A percentile compares a stretch with the other conserved stretches of the same genome.
Conservation (phyloP, 106 monocot species). For the Dendrobium chrysotoxum region DNA sequence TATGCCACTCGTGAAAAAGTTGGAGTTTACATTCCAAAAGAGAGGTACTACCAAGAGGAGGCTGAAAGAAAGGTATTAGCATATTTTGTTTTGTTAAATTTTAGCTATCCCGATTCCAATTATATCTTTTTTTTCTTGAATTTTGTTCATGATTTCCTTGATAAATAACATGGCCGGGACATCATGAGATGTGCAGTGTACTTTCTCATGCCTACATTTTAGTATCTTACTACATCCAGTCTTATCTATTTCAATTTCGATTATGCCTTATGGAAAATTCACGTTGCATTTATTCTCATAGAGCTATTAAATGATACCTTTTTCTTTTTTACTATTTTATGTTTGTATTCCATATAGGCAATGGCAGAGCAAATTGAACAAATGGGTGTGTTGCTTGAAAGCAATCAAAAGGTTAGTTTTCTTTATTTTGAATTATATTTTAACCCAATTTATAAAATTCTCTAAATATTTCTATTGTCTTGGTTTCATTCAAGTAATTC, state of each 20-base stretch:
- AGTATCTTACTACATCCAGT: no score
- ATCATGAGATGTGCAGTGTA: no score
- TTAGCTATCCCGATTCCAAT: not conserved
- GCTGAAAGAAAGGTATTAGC: constrained; percentile 76
- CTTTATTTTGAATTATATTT: not conserved
- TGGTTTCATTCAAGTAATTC: constrained; percentile 5
- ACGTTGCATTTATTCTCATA: not conserved
- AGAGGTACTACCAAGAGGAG: constrained; percentile 86
- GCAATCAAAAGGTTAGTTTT: constrained; percentile 63
- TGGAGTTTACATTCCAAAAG: constrained; percentile 95
- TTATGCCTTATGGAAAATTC: not conserved
- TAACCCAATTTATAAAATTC: not conserved
- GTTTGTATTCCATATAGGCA: constrained; percentile 28
- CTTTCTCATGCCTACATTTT: no score
- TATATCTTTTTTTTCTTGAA: not conserved
- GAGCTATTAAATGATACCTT: not conserved
- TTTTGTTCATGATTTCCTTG: not conserved
- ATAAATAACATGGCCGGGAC: no score
- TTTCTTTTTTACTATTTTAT: not conserved
- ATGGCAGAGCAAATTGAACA: constrained; percentile 89
- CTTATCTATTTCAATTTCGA: not conserved
- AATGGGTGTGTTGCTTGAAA: constrained; percentile 53
- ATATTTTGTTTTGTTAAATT: not conserved
- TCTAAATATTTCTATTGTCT: not conserved
- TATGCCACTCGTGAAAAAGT: constrained; percentile 91